Evolutionary conservation across 139 green algal species (phyloP), one percentile per base, ranked within the genome.

Genomic region (Micromonas commoda): DNA sequence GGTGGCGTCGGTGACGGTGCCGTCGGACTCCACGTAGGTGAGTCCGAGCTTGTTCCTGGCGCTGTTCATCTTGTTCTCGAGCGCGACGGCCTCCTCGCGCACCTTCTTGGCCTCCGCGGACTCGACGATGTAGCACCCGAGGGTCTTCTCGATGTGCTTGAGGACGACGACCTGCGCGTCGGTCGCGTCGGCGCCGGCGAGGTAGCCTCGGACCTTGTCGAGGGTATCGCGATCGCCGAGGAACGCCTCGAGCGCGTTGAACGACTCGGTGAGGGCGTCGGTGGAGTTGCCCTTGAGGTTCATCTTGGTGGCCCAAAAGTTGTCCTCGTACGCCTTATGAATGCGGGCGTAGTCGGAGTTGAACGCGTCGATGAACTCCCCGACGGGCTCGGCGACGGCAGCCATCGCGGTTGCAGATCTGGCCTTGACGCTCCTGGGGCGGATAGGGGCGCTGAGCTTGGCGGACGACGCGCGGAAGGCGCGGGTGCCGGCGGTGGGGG

Each of bases 281-380:
- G 69, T 51, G 32, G 38, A 77, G 26, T 77, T 76, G 13, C 74
- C 77, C 13, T 29, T 28, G 5, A 87, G 64, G 21, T 60, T 63
- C 82, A 88, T 86, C 81, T 88, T 90, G 35, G 86, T 88, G 20
- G 66, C 53, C 89, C 89, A 94, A 65, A 94, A 93, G 82, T 91
- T 88, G 52, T 91, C 82, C 71, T 94, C 90, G 70, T 72, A 82
- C 34, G 35, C 26, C 77, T 84, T 84, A 51, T 82, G 77, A 28
- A n/a, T 64, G 5, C n/a, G 23, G n/a, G 85, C 79, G 69, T 89
- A 89, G 31, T 83, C 65, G 21, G n/a, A 20, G 75, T 87, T 88
- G 35, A 89, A 52, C 2, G 73, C 51, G 0, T 85, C 80, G 3
- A 89, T 80, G 6, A 75, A 75, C 37, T 23, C 23, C 37, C 19